Conservation (phyloP, 2,329 filamentous ascomycete species). For the Verticillium tricorpus region DNA sequence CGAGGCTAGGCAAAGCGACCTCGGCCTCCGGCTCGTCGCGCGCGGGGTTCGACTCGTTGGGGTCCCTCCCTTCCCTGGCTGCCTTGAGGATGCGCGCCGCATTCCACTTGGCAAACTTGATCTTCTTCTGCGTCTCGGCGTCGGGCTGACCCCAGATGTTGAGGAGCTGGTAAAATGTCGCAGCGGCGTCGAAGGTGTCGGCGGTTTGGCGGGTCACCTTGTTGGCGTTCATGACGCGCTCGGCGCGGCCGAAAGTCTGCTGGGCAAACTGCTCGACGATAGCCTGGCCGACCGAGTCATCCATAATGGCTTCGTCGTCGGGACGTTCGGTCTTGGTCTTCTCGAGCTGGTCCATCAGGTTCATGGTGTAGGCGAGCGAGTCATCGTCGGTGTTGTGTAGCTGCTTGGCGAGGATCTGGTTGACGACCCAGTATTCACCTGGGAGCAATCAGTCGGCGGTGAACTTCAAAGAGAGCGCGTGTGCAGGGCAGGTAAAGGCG, state of each 20-base stretch:
- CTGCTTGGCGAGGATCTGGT: conserved; percentile 78
- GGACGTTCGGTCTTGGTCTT: conserved; percentile 69
- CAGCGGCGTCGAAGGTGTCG: conserved; percentile 87
- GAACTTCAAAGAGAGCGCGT: not conserved
- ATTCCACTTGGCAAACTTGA: conserved; percentile 96
- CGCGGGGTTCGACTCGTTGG: conserved; percentile 83
- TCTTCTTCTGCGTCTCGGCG: conserved; percentile 74
- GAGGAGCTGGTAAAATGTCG: conserved; percentile 85
- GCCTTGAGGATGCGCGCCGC: conserved; percentile 87
- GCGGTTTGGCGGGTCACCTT: conserved; percentile 82
- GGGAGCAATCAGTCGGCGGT: not conserved
- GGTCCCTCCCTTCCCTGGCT: conserved; percentile 84
- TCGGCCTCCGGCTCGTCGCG: conserved; percentile 46
- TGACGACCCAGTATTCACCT: conserved; percentile 91
- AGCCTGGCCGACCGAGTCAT: conserved; percentile 81
- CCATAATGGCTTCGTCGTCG: conserved; percentile 75
- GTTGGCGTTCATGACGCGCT: conserved; percentile 75
- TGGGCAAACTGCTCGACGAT: conserved; percentile 93
- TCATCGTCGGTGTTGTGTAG: conserved; percentile 77
- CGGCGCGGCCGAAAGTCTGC: conserved; percentile 80
- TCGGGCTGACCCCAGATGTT: conserved; percentile 79
- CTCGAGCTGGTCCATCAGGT: conserved; percentile 89
- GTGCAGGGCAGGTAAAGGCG: too few species aligned
- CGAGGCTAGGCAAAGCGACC: conserved; percentile 42
- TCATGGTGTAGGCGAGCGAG: conserved; percentile 73